These are phyloP conservation scores for Trichoderma simmonsii DNA, from an alignment of 2,329 filamentous ascomycete species.

Conservation along the genomic window DNA sequence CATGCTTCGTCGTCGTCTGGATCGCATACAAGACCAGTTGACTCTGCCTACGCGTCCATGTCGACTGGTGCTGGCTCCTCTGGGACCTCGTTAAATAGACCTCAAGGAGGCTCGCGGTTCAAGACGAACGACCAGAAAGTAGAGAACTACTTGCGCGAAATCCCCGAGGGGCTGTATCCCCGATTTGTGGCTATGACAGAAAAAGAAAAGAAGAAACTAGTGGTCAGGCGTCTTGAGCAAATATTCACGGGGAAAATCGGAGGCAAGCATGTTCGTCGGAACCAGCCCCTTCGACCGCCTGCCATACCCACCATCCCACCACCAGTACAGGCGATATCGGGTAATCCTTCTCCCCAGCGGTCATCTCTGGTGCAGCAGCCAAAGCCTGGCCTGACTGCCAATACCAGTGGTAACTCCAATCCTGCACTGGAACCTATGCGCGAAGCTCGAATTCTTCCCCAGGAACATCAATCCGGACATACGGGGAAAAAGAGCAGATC, in stretches of 20 bases:
- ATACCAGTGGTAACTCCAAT: not conserved
- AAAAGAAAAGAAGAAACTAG: slow-evolving; percentile 70
- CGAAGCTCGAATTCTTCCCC: slow-evolving; percentile 48
- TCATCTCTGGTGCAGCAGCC: not conserved
- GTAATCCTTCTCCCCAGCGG: slow-evolving; percentile 27
- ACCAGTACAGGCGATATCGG: slow-evolving; percentile 27
- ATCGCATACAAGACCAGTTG: slow-evolving; percentile 52
- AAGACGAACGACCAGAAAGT: slow-evolving; percentile 58
- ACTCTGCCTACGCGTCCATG: slow-evolving; percentile 69
- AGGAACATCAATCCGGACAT: slow-evolving; percentile 28
- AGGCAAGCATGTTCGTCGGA: slow-evolving; percentile 36
- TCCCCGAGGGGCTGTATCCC: slow-evolving; percentile 66
- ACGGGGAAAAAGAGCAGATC: slow-evolving; percentile 40
- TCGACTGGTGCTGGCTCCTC: slow-evolving; percentile 49
- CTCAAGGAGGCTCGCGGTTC: slow-evolving; percentile 34
- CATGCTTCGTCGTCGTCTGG: slow-evolving; percentile 52
- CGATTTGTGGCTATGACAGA: slow-evolving; percentile 63
- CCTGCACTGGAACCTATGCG: slow-evolving; percentile 36
- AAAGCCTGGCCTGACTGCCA: not conserved
- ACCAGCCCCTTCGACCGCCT: slow-evolving; percentile 22
- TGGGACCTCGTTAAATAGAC: slow-evolving; percentile 38
- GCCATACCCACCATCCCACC: slow-evolving; percentile 16
- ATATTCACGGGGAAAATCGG: slow-evolving; percentile 71
- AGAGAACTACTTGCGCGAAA: slow-evolving; percentile 68
- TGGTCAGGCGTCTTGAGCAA: slow-evolving; percentile 74